These are phyloP conservation scores for Phaeodactylum tricornutum DNA, from an alignment of 108 stramenopile genomes.

Conservation along the genomic window DNA sequence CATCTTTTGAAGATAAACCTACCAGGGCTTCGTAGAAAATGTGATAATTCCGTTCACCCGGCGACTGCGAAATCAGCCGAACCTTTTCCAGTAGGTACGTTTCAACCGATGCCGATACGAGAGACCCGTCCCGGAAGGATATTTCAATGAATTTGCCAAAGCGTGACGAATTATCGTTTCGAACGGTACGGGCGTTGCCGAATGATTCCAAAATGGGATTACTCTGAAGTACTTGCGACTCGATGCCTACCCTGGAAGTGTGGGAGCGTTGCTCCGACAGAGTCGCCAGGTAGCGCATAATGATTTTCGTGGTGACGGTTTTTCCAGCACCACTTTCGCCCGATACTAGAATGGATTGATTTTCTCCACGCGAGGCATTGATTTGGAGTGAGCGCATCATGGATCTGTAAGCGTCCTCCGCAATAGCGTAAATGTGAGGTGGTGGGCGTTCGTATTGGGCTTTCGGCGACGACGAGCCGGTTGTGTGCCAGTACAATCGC, in stretches of 20 bases:
- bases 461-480: too few species aligned
- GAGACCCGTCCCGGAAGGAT: slow-evolving; percentile 50
- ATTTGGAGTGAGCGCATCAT: slow-evolving; percentile 72
- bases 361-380: slow-evolving; percentile 9
- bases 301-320: slow-evolving; percentile 95
- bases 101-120: slow-evolving; percentile 77
- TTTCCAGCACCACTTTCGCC: slow-evolving; percentile 96
- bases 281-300: slow-evolving; percentile 89
- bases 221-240: slow-evolving; percentile 80
- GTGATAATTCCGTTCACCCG: slow-evolving; percentile 90
- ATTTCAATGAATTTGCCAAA: slow-evolving; percentile 95
- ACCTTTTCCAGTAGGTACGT: slow-evolving; percentile 95
- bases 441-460: slow-evolving; percentile 42
- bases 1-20: slow-evolving; percentile 31
- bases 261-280: slow-evolving; percentile 55
- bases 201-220: slow-evolving; percentile 96
- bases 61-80: slow-evolving; percentile 65
- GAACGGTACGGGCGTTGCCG: slow-evolving; percentile 88
- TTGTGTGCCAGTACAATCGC: slow-evolving; percentile 60
- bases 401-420: slow-evolving; percentile 77
- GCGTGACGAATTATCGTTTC: slow-evolving; percentile 81
- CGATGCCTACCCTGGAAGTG: slow-evolving; percentile 28
- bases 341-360: slow-evolving; percentile 71
- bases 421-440: slow-evolving; percentile 94
- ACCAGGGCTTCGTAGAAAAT: slow-evolving; percentile 78